Evolutionary conservation across 129 eudicot genomes (phyloP).

Genomic region (Logfia minima): DNA sequence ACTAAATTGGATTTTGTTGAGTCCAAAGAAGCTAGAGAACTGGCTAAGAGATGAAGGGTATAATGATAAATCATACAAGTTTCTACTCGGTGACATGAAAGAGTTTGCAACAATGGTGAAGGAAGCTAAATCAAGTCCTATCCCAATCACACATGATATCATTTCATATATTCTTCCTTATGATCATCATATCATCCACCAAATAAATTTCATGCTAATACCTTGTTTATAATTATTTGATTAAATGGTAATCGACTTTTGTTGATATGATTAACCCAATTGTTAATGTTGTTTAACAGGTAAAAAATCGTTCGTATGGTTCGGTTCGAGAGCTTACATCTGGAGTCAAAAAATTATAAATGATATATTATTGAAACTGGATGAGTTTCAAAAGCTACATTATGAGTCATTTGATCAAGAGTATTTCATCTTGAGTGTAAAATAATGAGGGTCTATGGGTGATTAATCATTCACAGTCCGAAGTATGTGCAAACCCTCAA

Average conservation of each 20-base stretch:
- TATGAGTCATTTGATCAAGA: constrained; percentile 26
- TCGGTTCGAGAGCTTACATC: constrained; percentile 43
- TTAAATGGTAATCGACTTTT: background rate
- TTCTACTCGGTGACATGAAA: constrained; percentile 30
- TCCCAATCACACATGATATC: constrained; percentile 29
- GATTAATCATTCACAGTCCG: too few relatives aligned
- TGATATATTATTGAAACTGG: constrained; percentile 48
- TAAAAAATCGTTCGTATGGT: constrained; percentile 43
- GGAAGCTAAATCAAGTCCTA: constrained; percentile 16
- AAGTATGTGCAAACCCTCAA: too few relatives aligned
- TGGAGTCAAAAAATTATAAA: constrained; percentile 46
- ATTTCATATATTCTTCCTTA: constrained; percentile 23
- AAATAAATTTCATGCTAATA: background rate
- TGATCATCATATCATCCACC: constrained; percentile 17
- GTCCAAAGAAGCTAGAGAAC: constrained; percentile 24
- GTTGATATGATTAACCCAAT: background rate
- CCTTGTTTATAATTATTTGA: background rate
- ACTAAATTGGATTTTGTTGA: constrained; percentile 19
- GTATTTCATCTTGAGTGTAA: too few relatives aligned
- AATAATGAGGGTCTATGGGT: too few relatives aligned
- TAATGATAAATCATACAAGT: constrained; percentile 21
- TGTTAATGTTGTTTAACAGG: constrained; percentile 20
- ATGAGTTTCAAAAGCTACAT: constrained; percentile 44
- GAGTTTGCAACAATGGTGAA: constrained; percentile 7
- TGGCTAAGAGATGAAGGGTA: constrained; percentile 23